Conservation (phyloP, 768 basidiomycete species). For the Floccularia luteovirens region DNA sequence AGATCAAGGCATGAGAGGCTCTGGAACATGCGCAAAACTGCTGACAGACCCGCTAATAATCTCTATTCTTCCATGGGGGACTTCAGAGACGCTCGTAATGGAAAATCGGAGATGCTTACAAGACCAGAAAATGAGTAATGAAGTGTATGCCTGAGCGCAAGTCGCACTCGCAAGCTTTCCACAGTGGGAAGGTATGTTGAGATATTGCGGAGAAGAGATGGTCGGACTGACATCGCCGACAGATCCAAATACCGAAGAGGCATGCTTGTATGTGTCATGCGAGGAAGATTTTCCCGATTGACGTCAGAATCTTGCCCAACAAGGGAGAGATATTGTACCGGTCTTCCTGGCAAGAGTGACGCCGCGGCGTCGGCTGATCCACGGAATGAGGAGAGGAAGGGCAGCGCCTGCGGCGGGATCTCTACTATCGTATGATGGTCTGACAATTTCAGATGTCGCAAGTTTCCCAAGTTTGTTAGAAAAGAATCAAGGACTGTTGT, state of each 20-base stretch:
- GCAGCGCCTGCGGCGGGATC: conserved; percentile 36
- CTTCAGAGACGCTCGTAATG: conserved; percentile 1
- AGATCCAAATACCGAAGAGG: conserved; percentile 52
- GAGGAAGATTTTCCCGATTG: conserved; percentile 41
- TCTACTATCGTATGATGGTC: conserved; percentile 34
- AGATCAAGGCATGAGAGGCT: conserved; percentile 48
- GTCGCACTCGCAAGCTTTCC: conserved; percentile 43
- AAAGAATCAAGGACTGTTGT: conserved; percentile 31
- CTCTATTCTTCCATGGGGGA: conserved; percentile 27
- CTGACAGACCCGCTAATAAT: conserved; percentile 51
- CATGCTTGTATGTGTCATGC: conserved; percentile 37
- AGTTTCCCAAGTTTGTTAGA: conserved; percentile 28
- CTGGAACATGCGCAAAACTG: conserved; percentile 43
- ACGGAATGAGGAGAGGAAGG: conserved; percentile 45
- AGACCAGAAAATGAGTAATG: conserved; percentile 59
- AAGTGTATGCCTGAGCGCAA: conserved; percentile 58
- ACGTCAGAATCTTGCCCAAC: conserved; percentile 49
- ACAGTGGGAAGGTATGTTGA: conserved; percentile 42
- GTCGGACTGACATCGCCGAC: conserved; percentile 51
- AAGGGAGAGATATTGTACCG: conserved; percentile 48
- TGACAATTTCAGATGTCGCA: conserved; percentile 39
- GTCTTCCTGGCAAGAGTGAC: conserved; percentile 51
- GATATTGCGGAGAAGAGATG: conserved; percentile 46
- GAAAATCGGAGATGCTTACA: conserved; percentile 31
- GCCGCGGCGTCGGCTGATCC: conserved; percentile 55